These are phyloP conservation scores for Wickerhamomyces tratensis DNA, from an alignment of 805 yeast genomes.

Conservation along the genomic window DNA sequence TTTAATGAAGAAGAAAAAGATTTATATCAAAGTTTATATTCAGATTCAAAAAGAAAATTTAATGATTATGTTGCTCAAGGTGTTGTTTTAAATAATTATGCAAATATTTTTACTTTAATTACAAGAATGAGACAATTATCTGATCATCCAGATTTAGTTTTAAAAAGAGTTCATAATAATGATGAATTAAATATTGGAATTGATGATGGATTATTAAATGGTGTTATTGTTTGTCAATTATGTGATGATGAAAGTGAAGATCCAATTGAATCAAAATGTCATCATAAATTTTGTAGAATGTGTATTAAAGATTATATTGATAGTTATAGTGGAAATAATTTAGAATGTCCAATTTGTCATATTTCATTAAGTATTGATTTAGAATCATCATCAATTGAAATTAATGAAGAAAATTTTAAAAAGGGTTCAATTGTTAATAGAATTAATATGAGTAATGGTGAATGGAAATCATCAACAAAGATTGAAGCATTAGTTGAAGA, in stretches of 20 bases:
- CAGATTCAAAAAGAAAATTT: conserved; percentile 80
- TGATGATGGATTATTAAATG: conserved; percentile 21
- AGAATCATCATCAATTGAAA: conserved; percentile 75
- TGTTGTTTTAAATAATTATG: conserved; percentile 92
- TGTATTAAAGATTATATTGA: conserved; percentile 89
- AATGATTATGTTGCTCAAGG: conserved; percentile 93
- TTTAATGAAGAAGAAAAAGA: conserved; percentile 96
- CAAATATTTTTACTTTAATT: conserved; percentile 90
- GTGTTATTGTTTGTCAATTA: conserved; percentile 70
- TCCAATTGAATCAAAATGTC: conserved; percentile 90
- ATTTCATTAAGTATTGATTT: conserved; percentile 86
- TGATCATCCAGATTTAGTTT: conserved; percentile 93
- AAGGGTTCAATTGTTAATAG: conserved; percentile 75
- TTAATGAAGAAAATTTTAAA: conserved; percentile 41
- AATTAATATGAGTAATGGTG: conserved; percentile 66
- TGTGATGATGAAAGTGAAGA: conserved; percentile 99
- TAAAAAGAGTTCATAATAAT: conserved; percentile 49
- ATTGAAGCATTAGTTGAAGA: conserved; percentile 96
- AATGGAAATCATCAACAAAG: conserved; percentile 92
- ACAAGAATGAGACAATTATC: conserved; percentile 98
- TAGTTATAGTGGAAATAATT: conserved; percentile 56
- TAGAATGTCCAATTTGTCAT: conserved; percentile 95
- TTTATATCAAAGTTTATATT: conserved; percentile 75
- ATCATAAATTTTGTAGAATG: conserved; percentile 86
- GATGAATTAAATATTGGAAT: conserved; percentile 14